phyloP scores from a whole-genome alignment of 768 basidiomycete species.

The Cystofilobasidium macerans region DNA sequence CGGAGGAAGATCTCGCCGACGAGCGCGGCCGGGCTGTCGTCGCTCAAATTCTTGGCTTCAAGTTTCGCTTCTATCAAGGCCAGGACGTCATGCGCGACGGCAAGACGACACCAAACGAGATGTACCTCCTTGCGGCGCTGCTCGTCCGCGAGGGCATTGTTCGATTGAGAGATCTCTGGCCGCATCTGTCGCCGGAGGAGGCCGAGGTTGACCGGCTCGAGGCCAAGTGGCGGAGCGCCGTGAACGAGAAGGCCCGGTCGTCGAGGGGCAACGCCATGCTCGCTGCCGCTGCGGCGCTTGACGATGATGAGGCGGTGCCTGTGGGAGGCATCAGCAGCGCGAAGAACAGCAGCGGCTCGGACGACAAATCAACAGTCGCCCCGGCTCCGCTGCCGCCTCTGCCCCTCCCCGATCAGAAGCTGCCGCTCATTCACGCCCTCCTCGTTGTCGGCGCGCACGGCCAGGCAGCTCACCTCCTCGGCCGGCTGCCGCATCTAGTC shows the following conservation, averaged over 20 bases:
- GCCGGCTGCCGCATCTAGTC: conserved; percentile 73
- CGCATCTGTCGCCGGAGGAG: conserved; percentile 73
- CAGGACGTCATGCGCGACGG: conserved; percentile 35
- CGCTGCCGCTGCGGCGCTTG: conserved; percentile 42
- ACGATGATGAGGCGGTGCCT: conserved; percentile 35
- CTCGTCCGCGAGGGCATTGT: conserved; percentile 84
- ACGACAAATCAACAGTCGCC: too few species aligned
- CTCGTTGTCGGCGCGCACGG: conserved; percentile 74
- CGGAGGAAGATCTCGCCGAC: conserved; percentile 27
- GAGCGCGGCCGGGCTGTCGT: conserved; percentile 34
- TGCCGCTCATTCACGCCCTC: conserved; percentile 64
- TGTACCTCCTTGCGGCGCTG: conserved; percentile 73
- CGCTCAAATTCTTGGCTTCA: conserved; percentile 92
- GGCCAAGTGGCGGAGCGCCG: conserved; percentile 50
- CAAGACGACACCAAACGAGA: conserved; percentile 56
- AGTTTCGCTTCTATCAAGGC: conserved; percentile 84
- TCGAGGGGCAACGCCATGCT: conserved; percentile 25
- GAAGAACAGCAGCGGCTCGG: conserved; percentile 25
- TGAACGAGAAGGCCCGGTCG: conserved; percentile 20
- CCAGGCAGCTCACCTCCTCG: conserved; percentile 64
- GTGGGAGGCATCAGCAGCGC: conserved; percentile 38
- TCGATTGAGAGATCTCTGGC: conserved; percentile 73
- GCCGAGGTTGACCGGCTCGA: conserved; percentile 58
- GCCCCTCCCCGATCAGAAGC: conserved; percentile 54
- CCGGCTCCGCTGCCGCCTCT: conserved; percentile 27